Evolutionary conservation across 805 yeast species (phyloP), one percentile per base, ranked within the genome.

Genomic region (Saturnispora kantuleensis): DNA sequence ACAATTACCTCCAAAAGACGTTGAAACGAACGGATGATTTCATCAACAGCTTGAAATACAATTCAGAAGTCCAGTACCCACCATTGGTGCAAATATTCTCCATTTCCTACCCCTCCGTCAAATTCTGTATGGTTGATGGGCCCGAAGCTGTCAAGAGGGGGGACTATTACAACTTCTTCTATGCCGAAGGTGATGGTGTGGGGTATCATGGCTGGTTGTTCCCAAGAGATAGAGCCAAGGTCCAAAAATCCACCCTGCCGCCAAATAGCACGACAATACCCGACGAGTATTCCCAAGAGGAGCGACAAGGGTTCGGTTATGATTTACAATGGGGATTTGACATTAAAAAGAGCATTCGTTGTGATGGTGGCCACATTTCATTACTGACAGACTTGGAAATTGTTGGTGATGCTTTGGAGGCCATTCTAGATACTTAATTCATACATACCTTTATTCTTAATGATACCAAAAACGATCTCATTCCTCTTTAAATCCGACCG

Each of bases 121-220:
- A 93, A 42, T 95, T 90, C 7, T 81, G 86, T 3, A 65, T 78
- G 43, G 93, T 88, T 1, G 59, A 68, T 30, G 75, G 80, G 5
- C 58, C 58, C 10, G 73, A 80, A 36, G 93, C 78, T 32, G 78
- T 89, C 47, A 70, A 65, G 46, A 69, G 73, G 34, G 96, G 95
- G 3, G 73, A 77, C 50, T 88, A 84, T 64, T 77, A 73, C 50
- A 81, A 84, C 53, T 82, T 86, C 54, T 77, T 73, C 53, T 88
- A 85, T 55, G 95, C 95, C 0, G 85, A 86, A 4, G 97, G 97
- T 12, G 97, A 89, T 60, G 97, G 97, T 36, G 96, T 89, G 15
- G 86, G 86, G 1, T 84, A 84, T 61, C 84, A 82, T 52, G 76
- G 76, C 50, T 82, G 88, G 83, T 63, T 84, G 40, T 75, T 88